Conservation (phyloP, 495 filamentous ascomycete species). For the Trichocladium antarcticum region DNA sequence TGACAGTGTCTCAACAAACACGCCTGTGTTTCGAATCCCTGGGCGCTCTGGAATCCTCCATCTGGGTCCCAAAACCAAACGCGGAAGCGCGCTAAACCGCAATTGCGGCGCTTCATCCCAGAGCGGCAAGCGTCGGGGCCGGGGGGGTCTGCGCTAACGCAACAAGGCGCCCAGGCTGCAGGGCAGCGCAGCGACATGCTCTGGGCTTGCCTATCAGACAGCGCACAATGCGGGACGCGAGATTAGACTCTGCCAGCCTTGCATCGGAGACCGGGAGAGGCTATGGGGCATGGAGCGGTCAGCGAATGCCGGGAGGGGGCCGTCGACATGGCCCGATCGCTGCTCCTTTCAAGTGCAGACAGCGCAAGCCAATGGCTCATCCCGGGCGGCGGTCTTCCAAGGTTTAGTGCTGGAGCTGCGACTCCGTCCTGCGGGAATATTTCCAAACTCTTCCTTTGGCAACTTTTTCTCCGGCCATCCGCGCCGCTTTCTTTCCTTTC, state of each 20-base stretch:
- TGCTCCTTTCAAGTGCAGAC: constrained; percentile 8
- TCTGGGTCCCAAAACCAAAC: background rate
- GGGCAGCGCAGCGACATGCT: too few relatives aligned
- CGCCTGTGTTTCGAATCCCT: background rate
- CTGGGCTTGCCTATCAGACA: constrained; percentile 17
- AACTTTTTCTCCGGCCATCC: constrained; percentile 7
- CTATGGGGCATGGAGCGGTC: constrained; percentile 12
- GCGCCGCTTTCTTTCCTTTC: background rate
- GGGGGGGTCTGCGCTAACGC: constrained; percentile 8
- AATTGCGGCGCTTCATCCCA: background rate
- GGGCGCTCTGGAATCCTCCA: background rate
- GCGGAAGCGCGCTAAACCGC: background rate
- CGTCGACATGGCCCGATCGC: constrained; percentile 9
- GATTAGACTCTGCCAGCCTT: constrained; percentile 20
- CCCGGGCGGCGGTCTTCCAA: too few relatives aligned
- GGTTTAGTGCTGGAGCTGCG: too few relatives aligned
- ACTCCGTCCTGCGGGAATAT: constrained; percentile 3
- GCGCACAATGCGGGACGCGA: constrained; percentile 14
- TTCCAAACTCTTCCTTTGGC: background rate
- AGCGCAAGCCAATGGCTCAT: constrained; percentile 19
- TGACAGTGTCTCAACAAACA: background rate
- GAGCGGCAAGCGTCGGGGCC: background rate
- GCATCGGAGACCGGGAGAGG: constrained; percentile 5
- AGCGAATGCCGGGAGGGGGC: background rate
- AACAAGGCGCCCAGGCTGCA: background rate